Evolutionary conservation across 2,329 filamentous ascomycete species (phyloP).

Genomic region (Akanthomyces lecanii): DNA sequence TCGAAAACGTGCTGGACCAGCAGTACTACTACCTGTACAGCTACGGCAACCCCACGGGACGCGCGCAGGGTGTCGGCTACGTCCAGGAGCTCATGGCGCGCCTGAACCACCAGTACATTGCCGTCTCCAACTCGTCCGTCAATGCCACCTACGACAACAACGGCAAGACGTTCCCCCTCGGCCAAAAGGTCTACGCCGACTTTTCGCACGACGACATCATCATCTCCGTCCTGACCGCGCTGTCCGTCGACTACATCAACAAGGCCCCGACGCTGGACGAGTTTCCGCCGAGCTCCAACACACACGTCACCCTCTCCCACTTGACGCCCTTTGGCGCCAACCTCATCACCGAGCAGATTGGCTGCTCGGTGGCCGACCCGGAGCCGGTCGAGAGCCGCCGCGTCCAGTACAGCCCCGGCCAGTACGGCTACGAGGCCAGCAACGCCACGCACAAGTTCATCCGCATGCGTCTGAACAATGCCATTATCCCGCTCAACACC

Average conservation of each 20-base stretch:
- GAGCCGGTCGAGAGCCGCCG: slow-evolving; percentile 34
- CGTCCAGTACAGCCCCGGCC: slow-evolving; percentile 37
- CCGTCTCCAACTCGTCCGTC: slow-evolving; percentile 47
- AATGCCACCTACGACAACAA: slow-evolving; percentile 67
- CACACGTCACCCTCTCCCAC: slow-evolving; percentile 45
- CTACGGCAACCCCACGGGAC: slow-evolving; percentile 68
- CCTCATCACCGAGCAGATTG: slow-evolving; percentile 52
- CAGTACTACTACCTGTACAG: slow-evolving; percentile 72
- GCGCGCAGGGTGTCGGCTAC: slow-evolving; percentile 75
- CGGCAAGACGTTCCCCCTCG: slow-evolving; percentile 63
- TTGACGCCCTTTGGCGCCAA: slow-evolving; percentile 53
- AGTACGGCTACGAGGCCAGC: slow-evolving; percentile 42
- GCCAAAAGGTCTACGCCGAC: slow-evolving; percentile 64
- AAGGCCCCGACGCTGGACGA: slow-evolving; percentile 39
- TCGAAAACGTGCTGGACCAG: slow-evolving; percentile 53
- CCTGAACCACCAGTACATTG: slow-evolving; percentile 66
- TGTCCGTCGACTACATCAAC: slow-evolving; percentile 52
- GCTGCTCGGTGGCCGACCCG: slow-evolving; percentile 40
- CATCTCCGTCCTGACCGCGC: slow-evolving; percentile 40
- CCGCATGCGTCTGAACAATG: slow-evolving; percentile 46
- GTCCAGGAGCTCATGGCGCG: slow-evolving; percentile 75
- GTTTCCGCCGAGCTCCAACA: slow-evolving; percentile 39
- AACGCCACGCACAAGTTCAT: slow-evolving; percentile 43
- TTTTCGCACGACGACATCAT: slow-evolving; percentile 84
- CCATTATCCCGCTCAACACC: slow-evolving; percentile 42